Percentiles rank a stretch among this genome's conserved stretches.
Conservation (phyloP, 2,329 filamentous ascomycete genomes). For the Stachybotrys chartarum region DNA sequence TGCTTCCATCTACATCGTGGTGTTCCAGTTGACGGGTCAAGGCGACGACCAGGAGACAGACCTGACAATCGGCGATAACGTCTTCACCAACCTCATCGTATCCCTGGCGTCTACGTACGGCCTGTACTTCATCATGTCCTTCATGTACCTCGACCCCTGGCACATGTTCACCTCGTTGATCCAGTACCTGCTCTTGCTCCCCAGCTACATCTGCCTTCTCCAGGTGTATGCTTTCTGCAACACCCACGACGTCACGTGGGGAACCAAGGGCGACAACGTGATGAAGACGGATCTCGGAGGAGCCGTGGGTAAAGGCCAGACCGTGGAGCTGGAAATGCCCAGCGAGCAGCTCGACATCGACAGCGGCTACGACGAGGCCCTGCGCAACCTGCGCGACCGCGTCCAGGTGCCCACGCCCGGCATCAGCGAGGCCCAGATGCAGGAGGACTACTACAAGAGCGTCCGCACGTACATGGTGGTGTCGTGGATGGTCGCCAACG, state of each 20-base stretch:
- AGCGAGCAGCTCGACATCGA: constrained; percentile 97
- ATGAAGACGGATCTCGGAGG: constrained; percentile 87
- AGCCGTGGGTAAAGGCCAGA: constrained; percentile 69
- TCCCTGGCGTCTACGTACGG: constrained; percentile 84
- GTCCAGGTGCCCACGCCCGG: constrained; percentile 65
- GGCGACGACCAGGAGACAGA: constrained; percentile 27
- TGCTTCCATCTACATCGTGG: constrained; percentile 79
- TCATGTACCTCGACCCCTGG: constrained; percentile 96
- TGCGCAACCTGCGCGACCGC: constrained; percentile 90
- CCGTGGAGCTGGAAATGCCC: constrained; percentile 95
- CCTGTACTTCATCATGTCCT: constrained; percentile 92
- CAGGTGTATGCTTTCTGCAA: constrained; percentile 91
- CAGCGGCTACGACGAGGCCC: constrained; percentile 91
- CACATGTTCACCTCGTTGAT: constrained; percentile 92
- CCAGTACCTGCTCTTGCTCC: constrained; percentile 90
- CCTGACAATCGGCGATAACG: constrained; percentile 68
- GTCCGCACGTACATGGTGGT: constrained; percentile 98
- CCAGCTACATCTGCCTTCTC: constrained; percentile 90
- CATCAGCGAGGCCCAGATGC: constrained; percentile 70
- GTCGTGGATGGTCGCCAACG: constrained; percentile 88
- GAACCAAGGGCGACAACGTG: constrained; percentile 93
- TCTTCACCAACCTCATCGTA: constrained; percentile 93
- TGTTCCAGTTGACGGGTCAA: constrained; percentile 63
- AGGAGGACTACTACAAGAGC: constrained; percentile 97
- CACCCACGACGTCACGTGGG: constrained; percentile 21